These are phyloP conservation scores for Pichia sporocuriosa DNA, from an alignment of 805 yeast genomes.

Conservation along the genomic window DNA sequence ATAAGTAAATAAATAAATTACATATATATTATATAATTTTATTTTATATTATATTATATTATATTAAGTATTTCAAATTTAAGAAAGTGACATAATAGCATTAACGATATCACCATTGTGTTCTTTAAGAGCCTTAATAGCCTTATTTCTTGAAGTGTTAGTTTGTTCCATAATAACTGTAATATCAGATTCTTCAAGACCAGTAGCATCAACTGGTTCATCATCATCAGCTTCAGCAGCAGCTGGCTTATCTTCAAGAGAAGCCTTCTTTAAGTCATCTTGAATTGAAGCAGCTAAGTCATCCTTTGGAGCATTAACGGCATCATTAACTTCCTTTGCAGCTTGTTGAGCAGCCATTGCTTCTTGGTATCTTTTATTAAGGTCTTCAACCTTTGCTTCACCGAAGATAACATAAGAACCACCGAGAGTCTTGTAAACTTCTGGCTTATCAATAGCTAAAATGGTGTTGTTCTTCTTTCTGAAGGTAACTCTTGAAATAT, in stretches of 20 bases:
- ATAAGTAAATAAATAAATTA: background rate
- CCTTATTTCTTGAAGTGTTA: constrained; percentile 80
- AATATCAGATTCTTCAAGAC: constrained; percentile 75
- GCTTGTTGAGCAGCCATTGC: constrained; percentile 73
- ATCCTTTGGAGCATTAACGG: constrained; percentile 44
- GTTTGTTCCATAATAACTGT: constrained; percentile 88
- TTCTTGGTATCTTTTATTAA: constrained; percentile 79
- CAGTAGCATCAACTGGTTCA: constrained; percentile 77
- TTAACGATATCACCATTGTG: constrained; percentile 93
- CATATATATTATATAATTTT: background rate
- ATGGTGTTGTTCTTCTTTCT: constrained; percentile 87
- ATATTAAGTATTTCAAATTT: background rate
- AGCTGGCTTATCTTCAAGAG: constrained; percentile 36
- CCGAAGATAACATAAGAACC: constrained; percentile 97
- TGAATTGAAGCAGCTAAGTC: constrained; percentile 53
- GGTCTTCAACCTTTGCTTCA: constrained; percentile 94
- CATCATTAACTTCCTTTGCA: constrained; percentile 43
- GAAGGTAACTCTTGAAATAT: constrained; percentile 92
- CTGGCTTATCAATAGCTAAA: constrained; percentile 89
- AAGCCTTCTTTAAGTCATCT: constrained; percentile 69
- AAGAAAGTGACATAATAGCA: constrained; percentile 76
- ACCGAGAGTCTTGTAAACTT: constrained; percentile 86
- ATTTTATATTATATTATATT: background rate
- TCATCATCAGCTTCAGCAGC: constrained; percentile 38
- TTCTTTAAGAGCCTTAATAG: constrained; percentile 81